Evolutionary conservation across 345 rosid species (phyloP), one percentile per base, ranked within the genome.

Genomic region (Arabis hirsuta): DNA sequence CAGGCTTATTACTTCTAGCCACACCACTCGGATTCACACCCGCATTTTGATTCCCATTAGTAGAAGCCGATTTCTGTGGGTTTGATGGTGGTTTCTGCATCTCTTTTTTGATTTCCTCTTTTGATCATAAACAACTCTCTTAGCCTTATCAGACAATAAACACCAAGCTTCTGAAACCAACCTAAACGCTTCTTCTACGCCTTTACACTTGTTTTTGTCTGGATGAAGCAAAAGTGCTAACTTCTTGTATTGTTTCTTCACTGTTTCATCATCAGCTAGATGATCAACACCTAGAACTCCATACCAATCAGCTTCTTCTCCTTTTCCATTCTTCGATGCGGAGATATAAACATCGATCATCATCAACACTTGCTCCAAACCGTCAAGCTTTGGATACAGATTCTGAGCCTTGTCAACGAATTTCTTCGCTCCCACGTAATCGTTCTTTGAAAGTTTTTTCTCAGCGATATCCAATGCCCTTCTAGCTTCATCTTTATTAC

Each of bases 181-280:
- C 68, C 87, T 87, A 71, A 89, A 91, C 41, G 97, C 97, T 13
- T 89, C 91, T 72, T 86, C 91, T 0, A 93, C 88, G 36, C 96
- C 91, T 4, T 77, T 46, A 27, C 77, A 83, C 74, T 81, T 89
- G 83, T 91, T 91, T 76, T 91, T 91, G 67, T 91, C 92, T 13
- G 97, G 96, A 58, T 87, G 97, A 57, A 91, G 90, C 73, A 80
- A 71, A 71, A 88, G 74, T 38, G 84, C 90, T 38, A 88, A 79
- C 79, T 83, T 87, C 65, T 84, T 78, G 59, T 84, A 90, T 62
- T 90, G 90, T 75, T 79, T 87, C 76, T 76, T 83, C 24, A 86
- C 73, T 1, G 78, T 52, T 10, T 86, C 92, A 26, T 86, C 93
- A 77, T 87, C 86, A 67, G 82, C 89, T 57, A 41, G 73, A n/a